Conservation (phyloP, 192 early-diverging fungal genomes). For the Coemansia sp. region DNA sequence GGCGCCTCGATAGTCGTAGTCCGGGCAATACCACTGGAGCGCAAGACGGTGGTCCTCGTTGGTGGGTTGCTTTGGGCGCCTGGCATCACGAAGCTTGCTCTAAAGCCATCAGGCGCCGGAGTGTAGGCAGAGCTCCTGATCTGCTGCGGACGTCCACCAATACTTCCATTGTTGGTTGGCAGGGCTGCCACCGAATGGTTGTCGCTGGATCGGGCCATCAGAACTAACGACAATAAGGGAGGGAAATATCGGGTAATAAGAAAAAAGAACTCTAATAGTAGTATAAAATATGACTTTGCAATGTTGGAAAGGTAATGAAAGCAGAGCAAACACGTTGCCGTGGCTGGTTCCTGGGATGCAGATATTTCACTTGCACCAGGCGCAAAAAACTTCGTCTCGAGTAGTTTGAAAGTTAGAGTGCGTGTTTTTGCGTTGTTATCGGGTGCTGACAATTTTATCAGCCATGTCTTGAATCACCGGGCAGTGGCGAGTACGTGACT, state of each 20-base stretch:
- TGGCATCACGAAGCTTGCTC: not conserved
- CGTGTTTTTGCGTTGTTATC: not conserved
- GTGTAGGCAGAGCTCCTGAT: not conserved
- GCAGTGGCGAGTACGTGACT: not conserved
- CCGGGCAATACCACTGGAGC: not conserved
- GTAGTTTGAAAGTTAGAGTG: not conserved
- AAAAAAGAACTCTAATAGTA: not conserved
- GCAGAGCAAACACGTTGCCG: not conserved
- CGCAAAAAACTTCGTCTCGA: not conserved
- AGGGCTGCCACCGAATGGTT: not conserved
- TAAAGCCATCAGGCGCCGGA: not conserved
- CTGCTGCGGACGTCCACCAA: not conserved
- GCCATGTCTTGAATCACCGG: slow-evolving; percentile 1
- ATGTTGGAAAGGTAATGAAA: not conserved
- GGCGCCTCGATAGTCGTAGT: slow-evolving; percentile 10
- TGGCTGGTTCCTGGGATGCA: not conserved
- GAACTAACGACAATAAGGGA: not conserved
- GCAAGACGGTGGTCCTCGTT: not conserved
- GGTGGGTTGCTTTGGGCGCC: not conserved
- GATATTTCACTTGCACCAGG: not conserved
- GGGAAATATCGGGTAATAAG: not conserved
- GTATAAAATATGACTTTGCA: not conserved
- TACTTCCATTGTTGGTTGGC: not conserved
- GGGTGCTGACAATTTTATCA: not conserved
- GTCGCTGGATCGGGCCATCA: not conserved